A percentile compares a stretch with the other conserved stretches of the same genome.
phyloP scores from a whole-genome alignment of 2,329 filamentous ascomycete genomes.

The Aspergillus neotritici region DNA sequence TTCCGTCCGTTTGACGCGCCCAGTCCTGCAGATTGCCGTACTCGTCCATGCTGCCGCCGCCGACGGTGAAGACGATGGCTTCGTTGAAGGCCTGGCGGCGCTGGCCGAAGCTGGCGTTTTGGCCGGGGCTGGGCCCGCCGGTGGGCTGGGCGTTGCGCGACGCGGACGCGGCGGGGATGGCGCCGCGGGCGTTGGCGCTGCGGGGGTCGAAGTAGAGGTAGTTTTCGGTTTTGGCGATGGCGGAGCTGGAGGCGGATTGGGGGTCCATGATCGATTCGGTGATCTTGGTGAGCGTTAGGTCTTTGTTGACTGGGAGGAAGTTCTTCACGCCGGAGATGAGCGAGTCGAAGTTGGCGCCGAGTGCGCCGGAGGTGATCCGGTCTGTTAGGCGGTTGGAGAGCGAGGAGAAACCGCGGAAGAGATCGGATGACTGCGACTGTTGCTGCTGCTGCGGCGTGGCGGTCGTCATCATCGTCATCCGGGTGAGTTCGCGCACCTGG shows the following conservation, averaged over 20 bases:
- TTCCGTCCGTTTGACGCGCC: constrained; percentile 66
- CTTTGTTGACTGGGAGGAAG: constrained; percentile 91
- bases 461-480: constrained; percentile 96
- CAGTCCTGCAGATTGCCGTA: constrained; percentile 97
- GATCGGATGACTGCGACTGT: constrained; percentile 59
- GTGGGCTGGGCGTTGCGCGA: constrained; percentile 42
- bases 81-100: constrained; percentile 82
- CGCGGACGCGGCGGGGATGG: constrained; percentile 72
- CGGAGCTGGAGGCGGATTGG: constrained; percentile 77
- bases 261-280: constrained; percentile 98
- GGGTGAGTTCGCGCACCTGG: constrained; percentile 87
- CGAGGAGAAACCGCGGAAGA: constrained; percentile 89
- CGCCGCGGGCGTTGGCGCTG: constrained; percentile 86
- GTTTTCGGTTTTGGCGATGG: constrained; percentile 91
- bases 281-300: constrained; percentile 95
- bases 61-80: constrained; percentile 88
- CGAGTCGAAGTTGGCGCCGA: constrained; percentile 82
- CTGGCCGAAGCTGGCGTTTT: constrained; percentile 82
- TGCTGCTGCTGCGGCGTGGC: constrained; percentile 59
- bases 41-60: constrained; percentile 97
- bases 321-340: constrained; percentile 96
- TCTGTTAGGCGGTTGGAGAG: constrained; percentile 90
- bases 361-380: constrained; percentile 85
- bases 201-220: constrained; percentile 97
- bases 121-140: constrained; percentile 54